phyloP scores from a whole-genome alignment of 1,284 basidiomycete species.

The Singerocomus inundabilis region DNA sequence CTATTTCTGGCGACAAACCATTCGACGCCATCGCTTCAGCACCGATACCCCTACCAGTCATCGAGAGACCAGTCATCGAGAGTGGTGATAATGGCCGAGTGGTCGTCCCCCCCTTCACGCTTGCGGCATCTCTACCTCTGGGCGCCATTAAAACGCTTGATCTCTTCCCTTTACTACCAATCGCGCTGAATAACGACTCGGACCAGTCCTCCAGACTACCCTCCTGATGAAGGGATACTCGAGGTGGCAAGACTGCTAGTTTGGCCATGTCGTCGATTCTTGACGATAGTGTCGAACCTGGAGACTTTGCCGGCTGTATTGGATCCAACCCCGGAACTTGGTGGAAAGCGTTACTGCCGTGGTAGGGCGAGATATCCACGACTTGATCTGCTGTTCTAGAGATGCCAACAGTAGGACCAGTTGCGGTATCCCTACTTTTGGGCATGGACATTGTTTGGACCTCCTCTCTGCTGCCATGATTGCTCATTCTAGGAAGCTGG shows the following conservation, averaged over 20 bases:
- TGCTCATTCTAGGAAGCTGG: constrained; percentile 8
- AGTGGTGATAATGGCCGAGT: constrained; percentile 14
- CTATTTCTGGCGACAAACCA: constrained; percentile 2
- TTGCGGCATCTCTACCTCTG: not conserved
- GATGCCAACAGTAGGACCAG: constrained; percentile 8
- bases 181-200: constrained; percentile 27
- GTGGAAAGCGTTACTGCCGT: constrained; percentile 7
- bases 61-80: not conserved
- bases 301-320: constrained; percentile 5
- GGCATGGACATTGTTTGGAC: constrained; percentile 1
- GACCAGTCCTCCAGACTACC: constrained; percentile 36
- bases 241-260: constrained; percentile 43
- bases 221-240: constrained; percentile 52
- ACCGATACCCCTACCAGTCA: not conserved
- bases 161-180: constrained; percentile 21
- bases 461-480: constrained; percentile 1
- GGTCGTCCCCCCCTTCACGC: constrained; percentile 10
- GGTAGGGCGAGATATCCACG: constrained; percentile 29
- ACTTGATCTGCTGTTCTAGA: constrained; percentile 27
- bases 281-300: constrained; percentile 25
- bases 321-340: constrained; percentile 6
- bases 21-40: constrained; percentile 1
- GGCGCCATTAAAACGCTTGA: constrained; percentile 10
- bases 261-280: constrained; percentile 32
- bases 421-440: not conserved